Evolutionary conservation across 2,329 filamentous ascomycete species (phyloP), one percentile per base, ranked within the genome.

Genomic region (Exophiala sideris): DNA sequence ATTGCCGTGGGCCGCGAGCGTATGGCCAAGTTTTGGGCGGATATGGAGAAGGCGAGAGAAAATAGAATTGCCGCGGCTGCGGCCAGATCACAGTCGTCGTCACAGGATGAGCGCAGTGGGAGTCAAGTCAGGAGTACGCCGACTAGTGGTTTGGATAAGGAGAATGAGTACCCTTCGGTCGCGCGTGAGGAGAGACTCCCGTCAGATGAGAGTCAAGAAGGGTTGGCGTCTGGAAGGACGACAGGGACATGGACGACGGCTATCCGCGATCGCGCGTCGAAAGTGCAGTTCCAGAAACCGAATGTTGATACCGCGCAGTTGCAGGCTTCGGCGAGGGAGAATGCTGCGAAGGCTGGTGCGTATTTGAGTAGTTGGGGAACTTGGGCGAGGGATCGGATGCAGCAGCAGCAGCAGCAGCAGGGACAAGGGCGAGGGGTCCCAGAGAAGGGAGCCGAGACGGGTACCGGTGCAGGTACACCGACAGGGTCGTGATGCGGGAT

Each of bases 1-100:
- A 70, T 96, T 14, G 88, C 89, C 3, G 89, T 87, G 0, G 91
- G 94, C 0, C 86, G 88, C 51, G 90, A 94, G 65, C 95, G 92
- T 33, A 35, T 62, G 24, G 48, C 50, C 34, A 18, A 56, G 39
- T 58, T 60, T 38, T 62, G 61, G 59, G 59, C 59, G 29, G 59
- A 62, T 16, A 51, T 63, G 33, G 56, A 61, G n/a, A 20, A 44
- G 10, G 56, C 56, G 42, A 50, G 52, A 35, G 55, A 56, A 29
- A 48, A 54, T 24, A 33, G 58, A 29, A 35, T 50, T 6, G 39
- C 49, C 1, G 24, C 24, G 24, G 24, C 24, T 5, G 24, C 24
- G 24, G 24, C 24, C 2, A 29, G 24, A 29, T 3, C 2, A 4
- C 3, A 2, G 48, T 36, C 34, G 45, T 8, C 47, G 52, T 48